Evolutionary conservation across 441 rosid species (phyloP), one percentile per base, ranked within the genome.

Genomic region (Adansonia rubrostipa): DNA sequence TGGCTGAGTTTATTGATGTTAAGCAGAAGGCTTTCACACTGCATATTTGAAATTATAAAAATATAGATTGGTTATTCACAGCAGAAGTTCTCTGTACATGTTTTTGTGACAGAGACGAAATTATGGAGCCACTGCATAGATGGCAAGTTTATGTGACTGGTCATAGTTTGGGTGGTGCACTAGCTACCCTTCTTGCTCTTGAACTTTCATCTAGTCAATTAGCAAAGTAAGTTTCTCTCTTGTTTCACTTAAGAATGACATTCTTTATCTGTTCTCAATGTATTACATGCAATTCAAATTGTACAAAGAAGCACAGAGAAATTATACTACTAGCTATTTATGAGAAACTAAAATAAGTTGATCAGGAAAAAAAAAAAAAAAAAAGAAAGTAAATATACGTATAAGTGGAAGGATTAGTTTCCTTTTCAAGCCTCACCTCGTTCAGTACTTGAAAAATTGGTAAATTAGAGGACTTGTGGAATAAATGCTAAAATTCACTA

Each of bases 111-210:
- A 95, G 98, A 77, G 91, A 93, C 6, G 87, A 90, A 80, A 85
- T 33, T 78, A 80, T 82, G 72, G 92, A 86, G 73, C 82, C 77
- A 69, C 82, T 58, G 79, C 70, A 74, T 77, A 85, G 87, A 80
- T 95, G 98, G 99, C 96, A 90, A 80, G 92, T 93, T 77, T 95
- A 90, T 88, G 94, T 89, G 79, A 95, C 98, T 66, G 99, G 99
- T 77, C 98, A 95, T 87, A 95, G 99, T 87, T 89, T 95, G 85
- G 99, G 99, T 80, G 99, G 98, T 79, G 99, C 99, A 78, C 81
- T 95, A 77, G 94, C 99, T 44, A 95, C 98, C 73, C 98, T 95
- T 71, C 91, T 89, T 80, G 90, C 97, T 78, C 93, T 93, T 83
- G 99, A 95, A 86, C 95, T 95, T 86, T 91, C 96, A 28, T 92